These are phyloP conservation scores for Corymbia calophylla DNA, from an alignment of 441 rosid genomes.

Conservation along the genomic window DNA sequence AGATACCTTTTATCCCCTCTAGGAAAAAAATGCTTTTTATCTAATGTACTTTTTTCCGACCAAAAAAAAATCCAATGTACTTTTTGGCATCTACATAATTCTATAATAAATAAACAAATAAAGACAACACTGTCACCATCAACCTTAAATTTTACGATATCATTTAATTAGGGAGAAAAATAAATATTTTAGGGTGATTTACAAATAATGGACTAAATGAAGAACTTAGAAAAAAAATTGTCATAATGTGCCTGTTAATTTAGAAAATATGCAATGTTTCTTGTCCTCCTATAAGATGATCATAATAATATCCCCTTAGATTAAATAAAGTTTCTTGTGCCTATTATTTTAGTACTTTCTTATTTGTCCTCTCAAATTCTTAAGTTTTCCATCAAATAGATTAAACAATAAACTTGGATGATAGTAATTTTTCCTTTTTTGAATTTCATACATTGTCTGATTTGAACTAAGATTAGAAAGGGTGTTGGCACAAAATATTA, in stretches of 20 bases:
- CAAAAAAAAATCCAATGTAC: not conserved
- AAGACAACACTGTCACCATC: not conserved
- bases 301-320: not conserved
- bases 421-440: not conserved
- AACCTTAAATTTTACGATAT: not conserved
- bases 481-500: no score
- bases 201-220: not conserved
- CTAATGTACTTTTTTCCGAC: not conserved
- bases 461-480: not conserved
- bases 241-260: not conserved
- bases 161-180: no score
- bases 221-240: no score
- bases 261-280: not conserved
- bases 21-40: no score
- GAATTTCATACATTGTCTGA: not conserved
- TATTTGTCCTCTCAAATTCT: not conserved
- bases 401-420: not conserved
- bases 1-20: no score
- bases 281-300: not conserved
- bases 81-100: not conserved
- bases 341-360: not conserved
- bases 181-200: no score
- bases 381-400: not conserved
- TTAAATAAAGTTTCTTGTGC: not conserved
- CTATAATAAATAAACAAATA: no score